Base-by-base conservation (phyloP, 768 basidiomycete species). In the Russula brevipes region DNA sequence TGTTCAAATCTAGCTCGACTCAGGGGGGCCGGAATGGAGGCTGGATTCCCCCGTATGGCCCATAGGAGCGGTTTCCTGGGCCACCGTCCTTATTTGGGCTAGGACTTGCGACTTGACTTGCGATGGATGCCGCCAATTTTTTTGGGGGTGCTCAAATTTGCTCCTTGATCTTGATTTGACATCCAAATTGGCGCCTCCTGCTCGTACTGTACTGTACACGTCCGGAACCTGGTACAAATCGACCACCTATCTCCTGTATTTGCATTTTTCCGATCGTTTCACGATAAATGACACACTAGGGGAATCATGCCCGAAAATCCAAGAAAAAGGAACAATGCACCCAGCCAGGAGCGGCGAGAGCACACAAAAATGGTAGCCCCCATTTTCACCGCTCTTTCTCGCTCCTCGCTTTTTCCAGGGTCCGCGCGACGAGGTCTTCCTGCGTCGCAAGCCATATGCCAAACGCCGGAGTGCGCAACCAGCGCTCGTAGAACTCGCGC, bases 401-500 rank as follows among this genome's bases (percentile, higher is more conserved):
- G 12, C n/a, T 35, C 17, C 53, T 50, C 30, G 58, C 49, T 17
- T 67, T 71, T 30, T 68, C 69, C 70, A 90, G 73, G 42, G 86
- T 82, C 31, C 73, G 76, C 61, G 83, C 80, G 46, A 91, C 85
- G 53, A 88, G 82, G 38, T 82, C 81, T 68, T 91, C 90, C 73
- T 91, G 90, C 65, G 79, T 78, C 11, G 86, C 85, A 33, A 94
- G 76, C 90, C 91, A 94, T 45, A 87, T 65, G 17, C 87, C 90
- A 74, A 94, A 94, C 8, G 85, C 82, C 2, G 88, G 86, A 2
- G 85, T 85, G 69, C 85, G 82, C 45, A 93, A 68, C 85, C 90
- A 91, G 55, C 80, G 78, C 73, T 86, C 83, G 67, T 93, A 93
- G 72, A 92, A 94, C 67, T 86, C 87, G 53, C 76, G 82, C 63